Evolutionary conservation across 345 rosid genomes (phyloP), one percentile per base, ranked within the genome.

Genomic region (Hibiscus syriacus): DNA sequence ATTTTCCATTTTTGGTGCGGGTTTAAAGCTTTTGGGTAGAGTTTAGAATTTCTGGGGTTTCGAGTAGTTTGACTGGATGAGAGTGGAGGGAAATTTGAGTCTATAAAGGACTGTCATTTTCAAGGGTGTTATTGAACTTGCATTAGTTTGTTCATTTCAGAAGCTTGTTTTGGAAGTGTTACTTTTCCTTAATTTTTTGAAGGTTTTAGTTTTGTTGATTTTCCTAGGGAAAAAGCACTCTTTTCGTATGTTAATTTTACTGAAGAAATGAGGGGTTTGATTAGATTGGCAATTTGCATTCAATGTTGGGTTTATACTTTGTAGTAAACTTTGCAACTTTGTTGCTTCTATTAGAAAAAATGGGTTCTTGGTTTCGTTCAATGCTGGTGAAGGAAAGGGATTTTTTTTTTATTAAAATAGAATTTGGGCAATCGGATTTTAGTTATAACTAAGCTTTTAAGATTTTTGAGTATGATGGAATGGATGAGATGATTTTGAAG

Each of bases 401-500:
- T 68, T 61, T 73, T 56, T 30, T n/a, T 22, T 27, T 55, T 45
- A 61, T 9, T 12, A 20, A 48, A 25, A 22, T 67, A 19, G 30
- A 20, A 62, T 39, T 52, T 50, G 10, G 64, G 66, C 70, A 26
- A 63, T 66, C 60, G 68, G 29, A 11, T 60, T 58, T 34, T 60
- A 60, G 48, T 73, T 70, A 55, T 17, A 66, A 46, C 64, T 70
- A 46, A 68, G 32, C 68, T 71, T 68, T 25, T 27, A 25, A 63
- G 36, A 12, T 39, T 55, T 66, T 48, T 71, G 52, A 67, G 62
- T 14, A 55, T 73, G 27, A 76, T 64, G 71, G 61, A 17, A 48
- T 74, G 66, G 72, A 71, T 57, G 80, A 55, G 72, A 67, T 74
- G 25, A 3, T 27, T 49, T 63, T 30, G 73, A n/a, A n/a, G n/a